These are phyloP conservation scores for Colletotrichum somersetense DNA, from an alignment of 2,329 filamentous ascomycete species.

Conservation along the genomic window DNA sequence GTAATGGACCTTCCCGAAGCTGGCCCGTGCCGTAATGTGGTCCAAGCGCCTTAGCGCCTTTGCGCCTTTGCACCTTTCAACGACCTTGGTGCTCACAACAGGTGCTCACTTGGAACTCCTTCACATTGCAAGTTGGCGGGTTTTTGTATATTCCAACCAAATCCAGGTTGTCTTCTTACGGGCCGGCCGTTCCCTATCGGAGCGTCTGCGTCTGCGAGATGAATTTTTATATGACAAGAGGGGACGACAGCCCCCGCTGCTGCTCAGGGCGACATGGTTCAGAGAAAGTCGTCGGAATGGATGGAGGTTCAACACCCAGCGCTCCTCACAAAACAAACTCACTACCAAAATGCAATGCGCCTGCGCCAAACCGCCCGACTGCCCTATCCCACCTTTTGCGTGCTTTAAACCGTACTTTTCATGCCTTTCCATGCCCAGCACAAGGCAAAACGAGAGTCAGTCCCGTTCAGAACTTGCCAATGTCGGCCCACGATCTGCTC, in stretches of 20 bases:
- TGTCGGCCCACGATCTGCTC: conserved; percentile 54
- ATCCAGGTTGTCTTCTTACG: neutral
- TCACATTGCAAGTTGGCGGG: neutral
- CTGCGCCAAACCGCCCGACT: neutral
- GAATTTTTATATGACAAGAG: neutral
- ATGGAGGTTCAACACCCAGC: neutral
- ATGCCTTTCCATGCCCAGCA: neutral
- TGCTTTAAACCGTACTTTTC: neutral
- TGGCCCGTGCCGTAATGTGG: neutral
- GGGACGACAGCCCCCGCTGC: neutral
- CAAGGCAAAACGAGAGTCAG: neutral
- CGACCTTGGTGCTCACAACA: neutral
- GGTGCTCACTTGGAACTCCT: neutral
- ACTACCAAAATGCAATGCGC: conserved; percentile 8
- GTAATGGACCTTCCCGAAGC: conserved; percentile 20
- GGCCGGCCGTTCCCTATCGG: too few species aligned
- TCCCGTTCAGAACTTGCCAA: conserved; percentile 43
- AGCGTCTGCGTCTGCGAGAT: neutral
- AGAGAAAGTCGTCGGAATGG: too few species aligned
- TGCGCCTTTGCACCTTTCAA: neutral
- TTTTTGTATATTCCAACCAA: neutral
- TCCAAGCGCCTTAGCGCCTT: neutral
- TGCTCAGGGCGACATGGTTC: neutral
- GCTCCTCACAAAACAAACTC: neutral
- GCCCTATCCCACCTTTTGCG: neutral